These are phyloP conservation scores for Stephanocyclus meneghinianus DNA, from an alignment of 352 stramenopile genomes.

Conservation along the genomic window DNA sequence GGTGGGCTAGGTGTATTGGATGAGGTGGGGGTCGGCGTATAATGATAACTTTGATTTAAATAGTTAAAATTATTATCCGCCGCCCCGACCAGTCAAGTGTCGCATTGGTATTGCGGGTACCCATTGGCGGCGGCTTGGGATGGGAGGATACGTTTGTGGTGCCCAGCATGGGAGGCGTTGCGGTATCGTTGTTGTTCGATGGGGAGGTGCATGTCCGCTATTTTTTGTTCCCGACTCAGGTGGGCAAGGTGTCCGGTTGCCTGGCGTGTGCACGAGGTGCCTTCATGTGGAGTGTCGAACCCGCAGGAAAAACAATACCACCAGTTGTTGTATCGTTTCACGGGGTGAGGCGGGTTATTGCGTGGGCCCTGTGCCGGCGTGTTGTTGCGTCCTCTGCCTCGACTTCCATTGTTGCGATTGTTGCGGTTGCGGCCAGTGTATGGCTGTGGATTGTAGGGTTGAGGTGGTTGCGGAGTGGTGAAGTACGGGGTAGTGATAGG, in stretches of 20 bases:
- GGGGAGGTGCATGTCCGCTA: not conserved
- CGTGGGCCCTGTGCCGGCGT: not conserved
- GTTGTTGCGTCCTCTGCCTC: not conserved
- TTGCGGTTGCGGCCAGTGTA: not conserved
- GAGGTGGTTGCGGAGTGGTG: not conserved
- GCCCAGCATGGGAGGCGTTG: not conserved
- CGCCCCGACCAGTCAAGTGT: not conserved
- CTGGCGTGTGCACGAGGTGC: not conserved
- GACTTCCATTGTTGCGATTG: not conserved
- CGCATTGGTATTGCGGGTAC: not conserved
- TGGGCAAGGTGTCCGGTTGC: not conserved
- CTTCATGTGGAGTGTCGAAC: slow-evolving; percentile 3
- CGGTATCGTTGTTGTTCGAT: not conserved
- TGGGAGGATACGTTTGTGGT: not conserved
- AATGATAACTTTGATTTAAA: not conserved
- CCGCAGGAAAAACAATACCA: not conserved
- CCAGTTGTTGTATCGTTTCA: slow-evolving; percentile 2
- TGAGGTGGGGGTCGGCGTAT: not conserved
- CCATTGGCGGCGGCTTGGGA: not conserved
- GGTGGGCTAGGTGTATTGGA: not conserved
- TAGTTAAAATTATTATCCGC: not conserved
- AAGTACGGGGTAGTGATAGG: not conserved
- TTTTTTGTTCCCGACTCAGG: not conserved
- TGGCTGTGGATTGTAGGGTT: not conserved
- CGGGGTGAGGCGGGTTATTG: not conserved